These are phyloP conservation scores for Thoreauomyces humboldtii DNA, from an alignment of 192 early-diverging fungal species.

Conservation along the genomic window DNA sequence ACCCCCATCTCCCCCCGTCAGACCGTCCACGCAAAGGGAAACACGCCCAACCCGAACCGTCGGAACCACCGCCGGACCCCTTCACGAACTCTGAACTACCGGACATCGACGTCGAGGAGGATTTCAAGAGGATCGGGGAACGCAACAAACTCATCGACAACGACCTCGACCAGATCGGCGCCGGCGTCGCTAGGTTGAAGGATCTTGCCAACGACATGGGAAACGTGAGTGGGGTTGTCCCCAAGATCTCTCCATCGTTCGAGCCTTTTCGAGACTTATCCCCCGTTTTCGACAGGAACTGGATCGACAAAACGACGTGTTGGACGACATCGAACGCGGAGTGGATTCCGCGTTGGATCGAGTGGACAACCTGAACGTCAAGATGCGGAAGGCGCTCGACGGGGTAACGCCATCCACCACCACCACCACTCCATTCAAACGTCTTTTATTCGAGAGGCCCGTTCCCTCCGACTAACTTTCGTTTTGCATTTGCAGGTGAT, in stretches of 20 bases:
- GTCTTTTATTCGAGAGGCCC: neutral
- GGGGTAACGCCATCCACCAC: too few species aligned
- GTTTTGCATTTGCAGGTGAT: slow-evolving; percentile 44
- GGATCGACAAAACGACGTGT: slow-evolving; percentile 54
- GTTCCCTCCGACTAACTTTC: slow-evolving; percentile 14
- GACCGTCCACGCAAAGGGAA: neutral
- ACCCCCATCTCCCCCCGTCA: neutral
- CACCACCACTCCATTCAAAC: too few species aligned
- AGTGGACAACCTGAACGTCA: slow-evolving; percentile 57
- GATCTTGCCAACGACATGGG: slow-evolving; percentile 60
- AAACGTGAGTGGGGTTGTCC: slow-evolving; percentile 29
- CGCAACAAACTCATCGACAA: slow-evolving; percentile 55
- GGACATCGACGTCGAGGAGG: slow-evolving; percentile 66
- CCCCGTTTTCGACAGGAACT: too few species aligned
- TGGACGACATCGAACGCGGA: slow-evolving; percentile 53
- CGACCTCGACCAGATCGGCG: slow-evolving; percentile 51
- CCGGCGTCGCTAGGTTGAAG: slow-evolving; percentile 49
- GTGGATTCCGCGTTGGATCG: slow-evolving; percentile 57
- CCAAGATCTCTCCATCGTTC: too few species aligned
- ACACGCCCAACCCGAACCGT: slow-evolving; percentile 22
- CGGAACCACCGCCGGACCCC: slow-evolving; percentile 37
- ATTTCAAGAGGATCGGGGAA: slow-evolving; percentile 53
- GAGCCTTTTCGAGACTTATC: too few species aligned
- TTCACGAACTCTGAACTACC: slow-evolving; percentile 49
- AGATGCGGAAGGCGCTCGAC: slow-evolving; percentile 54